Evolutionary conservation across 148 eudicot genomes (phyloP).

Genomic region (Gaultheria prostrata): DNA sequence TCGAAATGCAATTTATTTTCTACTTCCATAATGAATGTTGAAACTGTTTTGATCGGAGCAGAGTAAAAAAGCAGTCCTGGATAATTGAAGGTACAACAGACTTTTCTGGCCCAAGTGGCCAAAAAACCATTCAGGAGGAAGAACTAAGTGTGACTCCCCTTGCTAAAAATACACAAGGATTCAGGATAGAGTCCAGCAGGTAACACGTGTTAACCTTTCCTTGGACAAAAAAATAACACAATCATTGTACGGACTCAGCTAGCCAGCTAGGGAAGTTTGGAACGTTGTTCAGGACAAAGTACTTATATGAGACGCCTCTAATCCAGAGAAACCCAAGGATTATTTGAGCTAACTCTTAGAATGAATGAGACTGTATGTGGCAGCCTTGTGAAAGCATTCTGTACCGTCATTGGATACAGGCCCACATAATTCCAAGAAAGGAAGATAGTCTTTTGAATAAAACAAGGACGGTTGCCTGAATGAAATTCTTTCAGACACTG

Average conservation of each 20-base stretch:
- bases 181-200: constrained; percentile 16
- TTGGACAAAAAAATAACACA: constrained; percentile 18
- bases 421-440: constrained; percentile 26
- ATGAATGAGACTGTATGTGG: constrained; percentile 17
- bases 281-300: constrained; percentile 47
- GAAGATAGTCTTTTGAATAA: constrained; percentile 15
- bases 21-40: not conserved
- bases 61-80: not conserved
- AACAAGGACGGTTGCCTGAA: constrained; percentile 5
- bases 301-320: constrained; percentile 27
- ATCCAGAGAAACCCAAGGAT: constrained; percentile 22
- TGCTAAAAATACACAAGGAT: constrained; percentile 14
- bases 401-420: constrained; percentile 22
- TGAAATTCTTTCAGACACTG: not conserved
- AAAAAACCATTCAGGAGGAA: not conserved
- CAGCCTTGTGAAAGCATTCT: constrained; percentile 31
- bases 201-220: constrained; percentile 23
- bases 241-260: constrained; percentile 48
- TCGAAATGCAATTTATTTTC: not conserved
- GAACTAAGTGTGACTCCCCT: not conserved
- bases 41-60: not conserved
- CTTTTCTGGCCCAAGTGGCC: not conserved
- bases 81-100: not conserved
- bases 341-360: constrained; percentile 18
- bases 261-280: constrained; percentile 43